phyloP scores from a whole-genome alignment of 306 rosid species.

The Pterocarpus macrocarpus region DNA sequence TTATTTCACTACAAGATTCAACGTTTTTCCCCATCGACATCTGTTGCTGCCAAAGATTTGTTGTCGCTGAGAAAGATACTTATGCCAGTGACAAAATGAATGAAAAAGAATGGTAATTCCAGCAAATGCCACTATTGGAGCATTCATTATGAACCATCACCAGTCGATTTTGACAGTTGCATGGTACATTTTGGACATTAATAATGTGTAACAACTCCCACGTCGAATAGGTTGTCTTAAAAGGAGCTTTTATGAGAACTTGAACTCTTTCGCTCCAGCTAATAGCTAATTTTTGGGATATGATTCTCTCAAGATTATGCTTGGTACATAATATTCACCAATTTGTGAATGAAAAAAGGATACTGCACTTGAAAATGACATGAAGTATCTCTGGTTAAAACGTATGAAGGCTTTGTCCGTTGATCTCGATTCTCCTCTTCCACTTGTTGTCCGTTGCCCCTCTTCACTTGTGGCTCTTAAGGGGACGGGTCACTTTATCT shows the following conservation, averaged over 20 bases:
- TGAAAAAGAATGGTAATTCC: not conserved
- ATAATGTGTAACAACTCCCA: no score
- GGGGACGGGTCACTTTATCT: conserved; percentile 53
- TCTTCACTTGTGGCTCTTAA: conserved; percentile 47
- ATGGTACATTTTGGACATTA: not conserved
- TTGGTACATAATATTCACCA: not conserved
- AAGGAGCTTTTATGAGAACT: no score
- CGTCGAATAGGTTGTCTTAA: no score
- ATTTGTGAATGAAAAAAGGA: conserved; percentile 11
- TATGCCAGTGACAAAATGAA: no score
- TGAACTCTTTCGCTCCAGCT: no score
- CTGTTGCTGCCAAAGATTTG: not conserved
- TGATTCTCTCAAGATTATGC: no score
- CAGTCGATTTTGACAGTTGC: not conserved
- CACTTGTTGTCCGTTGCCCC: conserved; percentile 52
- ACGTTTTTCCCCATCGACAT: not conserved
- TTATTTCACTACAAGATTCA: not conserved
- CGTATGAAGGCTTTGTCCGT: conserved; percentile 35
- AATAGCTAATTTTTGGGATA: no score
- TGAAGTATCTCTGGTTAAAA: conserved; percentile 46
- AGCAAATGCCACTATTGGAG: not conserved
- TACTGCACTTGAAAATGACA: no score
- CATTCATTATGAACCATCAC: no score
- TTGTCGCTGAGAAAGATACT: no score
- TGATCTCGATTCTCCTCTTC: conserved; percentile 60